Conservation (phyloP, 306 rosid genomes). For the Medicago ruthenica region DNA sequence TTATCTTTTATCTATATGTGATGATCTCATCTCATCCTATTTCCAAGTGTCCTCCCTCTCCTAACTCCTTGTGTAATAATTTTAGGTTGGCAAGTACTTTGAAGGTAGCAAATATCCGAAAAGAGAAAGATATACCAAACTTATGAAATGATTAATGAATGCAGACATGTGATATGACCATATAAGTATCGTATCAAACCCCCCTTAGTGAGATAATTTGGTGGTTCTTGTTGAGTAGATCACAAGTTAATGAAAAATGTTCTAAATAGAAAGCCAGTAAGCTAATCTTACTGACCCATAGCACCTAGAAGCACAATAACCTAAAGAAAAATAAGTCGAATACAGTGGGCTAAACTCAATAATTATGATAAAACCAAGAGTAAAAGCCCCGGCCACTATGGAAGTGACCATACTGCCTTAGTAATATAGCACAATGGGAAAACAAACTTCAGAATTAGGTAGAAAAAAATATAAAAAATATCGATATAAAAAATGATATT, state of each 20-base stretch:
- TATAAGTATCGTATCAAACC: neutral
- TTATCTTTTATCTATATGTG: slow-evolving; percentile 4
- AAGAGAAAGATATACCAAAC: neutral
- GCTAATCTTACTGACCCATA: slow-evolving; percentile 5
- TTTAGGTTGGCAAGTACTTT: slow-evolving; percentile 9
- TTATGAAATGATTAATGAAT: neutral
- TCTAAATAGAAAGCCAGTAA: slow-evolving; percentile 7
- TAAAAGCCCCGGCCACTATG: slow-evolving; percentile 22
- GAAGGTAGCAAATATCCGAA: neutral
- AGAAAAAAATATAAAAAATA: slow-evolving; percentile 16
- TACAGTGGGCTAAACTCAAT: neutral
- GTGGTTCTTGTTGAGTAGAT: neutral
- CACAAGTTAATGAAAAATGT: neutral
- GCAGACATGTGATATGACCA: neutral
- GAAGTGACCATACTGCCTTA: neutral
- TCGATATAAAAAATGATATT: neutral
- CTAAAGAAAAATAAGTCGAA: neutral
- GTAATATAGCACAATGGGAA: neutral
- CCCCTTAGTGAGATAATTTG: neutral
- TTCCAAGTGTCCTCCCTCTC: neutral
- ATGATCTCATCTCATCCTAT: neutral
- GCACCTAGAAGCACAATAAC: slow-evolving; percentile 22
- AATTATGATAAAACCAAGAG: slow-evolving; percentile 14
- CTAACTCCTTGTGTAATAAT: neutral
- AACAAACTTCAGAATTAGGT: slow-evolving; percentile 4